These are phyloP conservation scores for Coemansia sp. DNA, from an alignment of 371 early-diverging fungal species.

Conservation along the genomic window DNA sequence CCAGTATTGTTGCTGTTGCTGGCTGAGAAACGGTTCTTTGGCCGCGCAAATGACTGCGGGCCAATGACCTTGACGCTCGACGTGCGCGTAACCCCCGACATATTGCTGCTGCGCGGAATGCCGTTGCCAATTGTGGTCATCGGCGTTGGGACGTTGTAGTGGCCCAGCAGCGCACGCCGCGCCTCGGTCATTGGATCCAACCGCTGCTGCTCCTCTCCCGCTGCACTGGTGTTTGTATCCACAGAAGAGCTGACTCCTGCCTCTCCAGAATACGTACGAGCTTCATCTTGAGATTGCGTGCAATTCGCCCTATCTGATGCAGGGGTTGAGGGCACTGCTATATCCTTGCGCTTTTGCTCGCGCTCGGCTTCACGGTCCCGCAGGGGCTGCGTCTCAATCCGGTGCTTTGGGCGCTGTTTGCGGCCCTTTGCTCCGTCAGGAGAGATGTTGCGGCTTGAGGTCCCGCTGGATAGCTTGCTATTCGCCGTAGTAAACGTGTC, in stretches of 20 bases:
- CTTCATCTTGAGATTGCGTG: background rate
- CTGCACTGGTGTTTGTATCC: background rate
- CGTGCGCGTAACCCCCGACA: conserved; percentile 5
- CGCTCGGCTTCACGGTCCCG: conserved; percentile 51
- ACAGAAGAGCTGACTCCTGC: background rate
- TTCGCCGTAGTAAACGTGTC: background rate
- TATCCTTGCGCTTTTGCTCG: conserved; percentile 15
- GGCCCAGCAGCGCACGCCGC: conserved; percentile 43
- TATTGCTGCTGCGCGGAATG: conserved; percentile 35
- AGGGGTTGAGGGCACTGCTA: background rate
- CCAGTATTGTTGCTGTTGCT: background rate
- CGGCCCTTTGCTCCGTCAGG: conserved; percentile 26
- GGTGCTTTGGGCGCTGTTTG: conserved; percentile 23
- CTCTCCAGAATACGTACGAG: background rate
- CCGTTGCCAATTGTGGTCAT: conserved; percentile 17
- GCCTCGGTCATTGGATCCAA: conserved; percentile 40
- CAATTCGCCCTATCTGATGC: too few species aligned
- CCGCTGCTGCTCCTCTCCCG: background rate
- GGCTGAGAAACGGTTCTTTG: conserved; percentile 13
- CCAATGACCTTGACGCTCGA: conserved; percentile 41
- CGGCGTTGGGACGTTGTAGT: conserved; percentile 33
- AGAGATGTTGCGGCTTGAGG: conserved; percentile 31
- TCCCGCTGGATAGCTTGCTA: conserved; percentile 28
- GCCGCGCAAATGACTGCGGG: conserved; percentile 38
- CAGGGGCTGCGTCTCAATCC: conserved; percentile 44